A percentile compares a stretch with the other conserved stretches of the same genome.
Conservation (phyloP, 129 eudicot genomes). For the Helianthus tuberosus region DNA sequence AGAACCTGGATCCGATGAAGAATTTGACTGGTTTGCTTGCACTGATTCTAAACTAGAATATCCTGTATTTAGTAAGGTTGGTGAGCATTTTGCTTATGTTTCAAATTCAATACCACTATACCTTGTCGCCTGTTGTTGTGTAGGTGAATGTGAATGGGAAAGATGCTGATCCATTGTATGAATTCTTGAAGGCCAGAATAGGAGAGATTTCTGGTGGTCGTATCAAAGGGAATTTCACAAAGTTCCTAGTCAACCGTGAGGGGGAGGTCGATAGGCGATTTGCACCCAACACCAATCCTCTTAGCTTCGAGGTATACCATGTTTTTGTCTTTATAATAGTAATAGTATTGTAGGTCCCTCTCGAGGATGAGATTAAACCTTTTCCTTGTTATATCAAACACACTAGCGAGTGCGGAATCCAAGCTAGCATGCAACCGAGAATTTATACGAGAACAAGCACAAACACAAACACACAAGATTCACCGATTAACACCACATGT, state of each 20-base stretch:
- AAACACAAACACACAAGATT: too few species aligned
- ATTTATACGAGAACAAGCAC: too few species aligned
- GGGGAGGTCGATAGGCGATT: constrained; percentile 83
- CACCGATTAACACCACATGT: too few species aligned
- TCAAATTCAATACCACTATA: background rate
- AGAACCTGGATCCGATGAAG: constrained; percentile 91
- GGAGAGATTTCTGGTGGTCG: constrained; percentile 81
- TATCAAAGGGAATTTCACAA: constrained; percentile 88
- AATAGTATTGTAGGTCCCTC: too few species aligned
- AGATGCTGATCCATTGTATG: constrained; percentile 78
- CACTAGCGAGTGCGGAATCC: too few species aligned
- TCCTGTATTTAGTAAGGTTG: constrained; percentile 87
- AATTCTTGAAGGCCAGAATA: constrained; percentile 76
- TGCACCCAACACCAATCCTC: constrained; percentile 94
- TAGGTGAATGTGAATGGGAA: constrained; percentile 89
- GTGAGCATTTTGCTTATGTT: background rate
- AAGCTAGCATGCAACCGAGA: too few species aligned
- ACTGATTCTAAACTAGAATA: constrained; percentile 91
- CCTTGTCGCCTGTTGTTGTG: background rate
- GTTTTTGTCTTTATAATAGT: too few species aligned
- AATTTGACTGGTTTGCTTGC: constrained; percentile 81
- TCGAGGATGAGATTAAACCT: too few species aligned
- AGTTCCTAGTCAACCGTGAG: constrained; percentile 74
- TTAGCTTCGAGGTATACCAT: constrained; percentile 75
- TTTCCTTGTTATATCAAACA: too few species aligned